These are phyloP conservation scores for Lophiostoma macrostomum DNA, from an alignment of 495 filamentous ascomycete species.

Conservation along the genomic window DNA sequence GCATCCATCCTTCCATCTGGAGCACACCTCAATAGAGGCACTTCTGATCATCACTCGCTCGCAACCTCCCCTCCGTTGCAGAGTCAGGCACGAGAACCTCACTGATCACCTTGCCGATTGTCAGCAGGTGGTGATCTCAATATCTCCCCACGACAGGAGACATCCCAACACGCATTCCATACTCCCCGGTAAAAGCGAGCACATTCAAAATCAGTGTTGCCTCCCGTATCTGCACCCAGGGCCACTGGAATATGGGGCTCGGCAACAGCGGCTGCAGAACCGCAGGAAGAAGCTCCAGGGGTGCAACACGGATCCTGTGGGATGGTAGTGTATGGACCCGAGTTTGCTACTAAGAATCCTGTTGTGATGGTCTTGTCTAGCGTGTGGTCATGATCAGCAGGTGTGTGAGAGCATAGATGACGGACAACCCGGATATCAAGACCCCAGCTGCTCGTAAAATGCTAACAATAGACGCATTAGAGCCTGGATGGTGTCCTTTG, in stretches of 20 bases:
- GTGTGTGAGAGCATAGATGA: slow-evolving; percentile 7
- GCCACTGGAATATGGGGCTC: slow-evolving; percentile 6
- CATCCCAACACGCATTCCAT: slow-evolving; percentile 7
- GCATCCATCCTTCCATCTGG: slow-evolving; percentile 6
- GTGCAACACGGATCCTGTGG: slow-evolving; percentile 6
- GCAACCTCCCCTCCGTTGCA: slow-evolving; percentile 6
- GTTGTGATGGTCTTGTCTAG: slow-evolving; percentile 7
- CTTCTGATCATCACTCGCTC: slow-evolving; percentile 7
- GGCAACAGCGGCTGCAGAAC: slow-evolving; percentile 6
- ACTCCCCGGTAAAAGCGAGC: slow-evolving; percentile 6
- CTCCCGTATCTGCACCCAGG: slow-evolving; percentile 6
- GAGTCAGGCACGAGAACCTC: slow-evolving; percentile 6
- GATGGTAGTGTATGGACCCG: slow-evolving; percentile 6
- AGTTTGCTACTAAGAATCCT: slow-evolving; percentile 7
- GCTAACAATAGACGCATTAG: slow-evolving; percentile 7
- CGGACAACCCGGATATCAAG: slow-evolving; percentile 6
- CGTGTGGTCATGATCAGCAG: slow-evolving; percentile 6
- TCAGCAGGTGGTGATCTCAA: slow-evolving; percentile 7
- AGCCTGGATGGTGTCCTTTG: slow-evolving; percentile 6
- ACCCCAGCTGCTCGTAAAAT: slow-evolving; percentile 7
- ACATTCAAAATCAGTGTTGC: slow-evolving; percentile 6
- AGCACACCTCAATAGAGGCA: slow-evolving; percentile 6
- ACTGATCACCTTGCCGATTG: slow-evolving; percentile 7
- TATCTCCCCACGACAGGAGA: slow-evolving; percentile 5
- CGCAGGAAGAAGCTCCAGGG: slow-evolving; percentile 6